Base-by-base conservation (phyloP, 495 filamentous ascomycete genomes). In the Lichenothelia convexa region DNA sequence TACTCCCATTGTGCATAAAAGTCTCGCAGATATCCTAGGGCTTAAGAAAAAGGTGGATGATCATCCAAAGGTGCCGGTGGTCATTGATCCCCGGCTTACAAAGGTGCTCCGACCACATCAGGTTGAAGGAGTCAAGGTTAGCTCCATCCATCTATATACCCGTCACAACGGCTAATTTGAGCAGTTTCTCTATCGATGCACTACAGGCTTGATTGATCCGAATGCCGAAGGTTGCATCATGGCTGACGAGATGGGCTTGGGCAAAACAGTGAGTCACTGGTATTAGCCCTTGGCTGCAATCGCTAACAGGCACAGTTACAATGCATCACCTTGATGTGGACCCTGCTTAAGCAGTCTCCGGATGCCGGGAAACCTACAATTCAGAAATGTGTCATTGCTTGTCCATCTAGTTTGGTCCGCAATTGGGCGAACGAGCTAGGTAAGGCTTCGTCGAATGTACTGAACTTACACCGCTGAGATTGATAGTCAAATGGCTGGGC, bases 191-290 rank as follows among this genome's bases (percentile, higher is more conserved):
- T 99, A 95, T 55, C 67, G 71, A 35, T 91, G 81, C 53, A 83
- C 84, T 15, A 95, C 87, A 18, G 89, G 89, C 4, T 65, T 95
- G 68, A 75, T 95, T 44, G 89, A 99, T 51, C 69, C 75, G 30
- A 89, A 85, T 39, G 91, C 91, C 17, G 81, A 94, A 58, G 89
- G 89, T 0, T 95, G 89, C 53, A 99, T 99, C 53, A 99, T 99
- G 89, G 89, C 89, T 44, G 89, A 99, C 51, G 89, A 93, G 47
- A 99, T 99, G 89, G 89, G 89, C 30, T 57, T 99, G 21, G 89
- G 89, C 31, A 99, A 99, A 60, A 99, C 89, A 9, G n/a, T n/a
- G n/a, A n/a, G 65, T 92, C 20, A 31, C 70, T 60, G 12, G 62
- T 81, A 23, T 66, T 41, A 26, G 16, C 21, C 12, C 2, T n/a